phyloP scores from a whole-genome alignment of 129 eudicot genomes.

The Saposhnikovia divaricata region DNA sequence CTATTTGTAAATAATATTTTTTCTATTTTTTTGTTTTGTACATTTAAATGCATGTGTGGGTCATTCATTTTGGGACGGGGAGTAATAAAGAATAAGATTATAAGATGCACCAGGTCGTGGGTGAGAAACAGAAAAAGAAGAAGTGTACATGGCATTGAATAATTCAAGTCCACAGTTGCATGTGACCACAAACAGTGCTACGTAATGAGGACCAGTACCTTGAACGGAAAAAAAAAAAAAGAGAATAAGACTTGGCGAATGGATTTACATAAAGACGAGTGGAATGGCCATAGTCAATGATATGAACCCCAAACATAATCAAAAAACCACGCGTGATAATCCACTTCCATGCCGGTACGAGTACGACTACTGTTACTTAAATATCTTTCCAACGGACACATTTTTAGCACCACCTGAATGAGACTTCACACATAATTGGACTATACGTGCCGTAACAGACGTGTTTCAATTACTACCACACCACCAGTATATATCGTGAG shows the following conservation, averaged over 20 bases:
- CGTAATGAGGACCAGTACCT: neutral
- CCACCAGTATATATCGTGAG: too few relatives aligned
- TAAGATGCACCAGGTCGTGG: neutral
- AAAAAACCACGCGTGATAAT: neutral
- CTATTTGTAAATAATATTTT: too few relatives aligned
- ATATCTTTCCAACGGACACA: neutral
- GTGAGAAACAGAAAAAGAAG: neutral
- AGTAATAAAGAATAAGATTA: neutral
- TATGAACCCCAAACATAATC: neutral
- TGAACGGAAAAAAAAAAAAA: neutral
- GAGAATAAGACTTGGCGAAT: too few relatives aligned
- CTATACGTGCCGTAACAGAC: neutral
- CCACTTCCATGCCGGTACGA: neutral
- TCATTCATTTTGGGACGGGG: too few relatives aligned
- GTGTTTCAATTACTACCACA: neutral
- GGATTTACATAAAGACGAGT: too few relatives aligned
- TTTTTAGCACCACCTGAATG: neutral
- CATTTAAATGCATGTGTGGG: too few relatives aligned
- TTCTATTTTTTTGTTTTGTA: too few relatives aligned
- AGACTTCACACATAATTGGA: neutral
- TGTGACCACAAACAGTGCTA: neutral
- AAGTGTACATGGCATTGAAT: neutral
- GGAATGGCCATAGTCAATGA: neutral
- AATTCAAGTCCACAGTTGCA: neutral
- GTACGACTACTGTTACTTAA: neutral